Evolutionary conservation across 2,329 filamentous ascomycete species (phyloP).

Genomic region (Karstenula rhodostoma): DNA sequence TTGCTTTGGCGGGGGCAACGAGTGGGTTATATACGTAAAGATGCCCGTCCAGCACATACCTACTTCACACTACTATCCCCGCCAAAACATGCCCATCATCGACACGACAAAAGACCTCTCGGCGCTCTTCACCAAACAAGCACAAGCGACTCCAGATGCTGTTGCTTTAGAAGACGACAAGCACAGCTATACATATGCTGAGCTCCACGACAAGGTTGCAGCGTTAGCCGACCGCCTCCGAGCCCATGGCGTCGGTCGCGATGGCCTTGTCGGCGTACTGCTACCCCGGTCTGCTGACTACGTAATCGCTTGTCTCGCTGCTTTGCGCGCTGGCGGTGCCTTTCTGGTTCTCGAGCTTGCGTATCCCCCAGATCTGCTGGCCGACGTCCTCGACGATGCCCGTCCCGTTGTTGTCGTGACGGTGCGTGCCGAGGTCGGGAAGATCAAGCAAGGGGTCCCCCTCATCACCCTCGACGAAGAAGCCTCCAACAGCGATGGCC

Average conservation of each 20-base stretch:
- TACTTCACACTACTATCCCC: conserved; percentile 17
- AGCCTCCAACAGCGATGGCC: conserved; percentile 29
- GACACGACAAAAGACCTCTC: conserved; percentile 77
- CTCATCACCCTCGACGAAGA: conserved; percentile 70
- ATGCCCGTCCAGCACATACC: conserved; percentile 10
- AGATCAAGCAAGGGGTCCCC: conserved; percentile 70
- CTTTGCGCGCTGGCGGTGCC: conserved; percentile 79
- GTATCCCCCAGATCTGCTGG: conserved; percentile 76
- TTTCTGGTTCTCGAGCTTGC: conserved; percentile 83
- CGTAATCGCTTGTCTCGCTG: conserved; percentile 79
- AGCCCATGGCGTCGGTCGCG: conserved; percentile 72
- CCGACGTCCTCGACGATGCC: conserved; percentile 80
- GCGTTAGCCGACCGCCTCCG: conserved; percentile 71
- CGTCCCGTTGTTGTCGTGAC: conserved; percentile 76
- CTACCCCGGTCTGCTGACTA: conserved; percentile 80
- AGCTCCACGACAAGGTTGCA: conserved; percentile 73
- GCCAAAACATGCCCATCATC: conserved; percentile 66
- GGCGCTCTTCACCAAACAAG: conserved; percentile 75
- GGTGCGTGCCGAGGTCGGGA: conserved; percentile 68
- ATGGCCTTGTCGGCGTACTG: conserved; percentile 77
- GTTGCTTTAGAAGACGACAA: conserved; percentile 76
- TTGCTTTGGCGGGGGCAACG: conserved; percentile 18
- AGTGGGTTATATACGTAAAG: conserved; percentile 18
- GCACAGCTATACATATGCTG: conserved; percentile 72
- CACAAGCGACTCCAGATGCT: conserved; percentile 71